Percentiles rank a stretch among this genome's conserved stretches.
Conservation (phyloP, 768 basidiomycete species). For the Naganishia kalamii region DNA sequence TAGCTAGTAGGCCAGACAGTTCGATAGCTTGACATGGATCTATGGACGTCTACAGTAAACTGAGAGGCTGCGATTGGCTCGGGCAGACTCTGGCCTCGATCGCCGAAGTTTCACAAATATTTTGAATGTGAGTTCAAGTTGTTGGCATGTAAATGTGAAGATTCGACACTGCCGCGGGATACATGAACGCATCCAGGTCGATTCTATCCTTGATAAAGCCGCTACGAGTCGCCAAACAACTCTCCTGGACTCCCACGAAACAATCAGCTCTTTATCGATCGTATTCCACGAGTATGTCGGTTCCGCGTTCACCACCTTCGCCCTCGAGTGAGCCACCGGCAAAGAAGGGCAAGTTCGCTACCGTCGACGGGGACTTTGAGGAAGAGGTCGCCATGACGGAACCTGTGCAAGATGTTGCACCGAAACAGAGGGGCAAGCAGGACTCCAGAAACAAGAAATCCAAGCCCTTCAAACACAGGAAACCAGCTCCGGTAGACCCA, state of each 20-base stretch:
- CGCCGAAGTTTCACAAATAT: constrained; percentile 10
- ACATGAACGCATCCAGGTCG: neutral
- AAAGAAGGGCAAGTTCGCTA: constrained; percentile 16
- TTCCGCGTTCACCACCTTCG: constrained; percentile 17
- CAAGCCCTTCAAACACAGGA: constrained; percentile 11
- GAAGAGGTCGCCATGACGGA: constrained; percentile 1
- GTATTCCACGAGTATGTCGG: constrained; percentile 5
- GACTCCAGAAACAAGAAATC: constrained; percentile 1
- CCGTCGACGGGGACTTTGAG: constrained; percentile 16
- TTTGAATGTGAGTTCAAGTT: neutral
- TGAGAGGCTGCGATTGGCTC: neutral
- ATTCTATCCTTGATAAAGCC: neutral
- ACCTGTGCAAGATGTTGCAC: neutral
- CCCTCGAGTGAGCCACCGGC: neutral
- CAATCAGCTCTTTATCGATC: neutral
- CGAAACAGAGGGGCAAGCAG: neutral
- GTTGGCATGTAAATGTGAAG: neutral
- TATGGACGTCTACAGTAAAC: neutral
- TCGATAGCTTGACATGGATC: no score
- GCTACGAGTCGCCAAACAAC: neutral
- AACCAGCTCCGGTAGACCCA: constrained; percentile 18
- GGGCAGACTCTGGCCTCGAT: constrained; percentile 5
- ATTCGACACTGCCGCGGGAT: neutral
- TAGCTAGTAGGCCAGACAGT: no score
- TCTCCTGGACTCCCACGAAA: neutral